Base-by-base conservation (phyloP, 1,284 basidiomycete genomes). In the Tilletia walkeri region DNA sequence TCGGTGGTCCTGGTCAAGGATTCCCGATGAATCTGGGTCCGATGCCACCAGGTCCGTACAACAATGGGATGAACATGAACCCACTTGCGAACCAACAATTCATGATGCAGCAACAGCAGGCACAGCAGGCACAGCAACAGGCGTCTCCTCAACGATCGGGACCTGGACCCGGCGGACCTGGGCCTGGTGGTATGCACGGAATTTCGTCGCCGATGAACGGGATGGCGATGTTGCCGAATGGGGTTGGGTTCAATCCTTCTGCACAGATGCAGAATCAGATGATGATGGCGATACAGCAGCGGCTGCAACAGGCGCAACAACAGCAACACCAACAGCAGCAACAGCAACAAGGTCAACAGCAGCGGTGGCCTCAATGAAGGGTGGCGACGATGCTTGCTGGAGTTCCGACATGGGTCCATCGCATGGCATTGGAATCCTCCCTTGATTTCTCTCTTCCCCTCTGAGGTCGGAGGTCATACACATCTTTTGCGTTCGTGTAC, bases 181-280 rank as follows among this genome's bases (percentile, higher is more conserved):
- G 59, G 14, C 30, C 36, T 18, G 59, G 16, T 4, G 59, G 59
- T 16, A 36, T 63, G 59, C 30, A 38, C 34, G 18, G 16, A 16
- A 34, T 39, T 39, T 63, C 59, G 59, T 63, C 59, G 30, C 59
- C 59, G 30, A 38, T 63, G 34, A 18, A 24, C 39, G 59, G 59
- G 12, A 38, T 63, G 59, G 59, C 59, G 6, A 63, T 63, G 59
- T 36, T 63, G 18, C 38, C 59, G 36, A 63, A 63, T n/a, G 59
- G 59, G 34, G 36, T 56, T 12, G 34, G 14, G 2, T 56, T 30
- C 54, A 20, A 20, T 12, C 54, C 54, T 20, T 24, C 54, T 2
- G 34, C 20, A 24, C 54, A 56, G 54, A 56, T 56, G 54, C 54
- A 56, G 59, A 63, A 39, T 16, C 36, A 41, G 59, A 38, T 41